Evolutionary conservation across 352 stramenopile genomes (phyloP), one percentile per base, ranked within the genome.

Genomic region (Aphanomyces euteiches): DNA sequence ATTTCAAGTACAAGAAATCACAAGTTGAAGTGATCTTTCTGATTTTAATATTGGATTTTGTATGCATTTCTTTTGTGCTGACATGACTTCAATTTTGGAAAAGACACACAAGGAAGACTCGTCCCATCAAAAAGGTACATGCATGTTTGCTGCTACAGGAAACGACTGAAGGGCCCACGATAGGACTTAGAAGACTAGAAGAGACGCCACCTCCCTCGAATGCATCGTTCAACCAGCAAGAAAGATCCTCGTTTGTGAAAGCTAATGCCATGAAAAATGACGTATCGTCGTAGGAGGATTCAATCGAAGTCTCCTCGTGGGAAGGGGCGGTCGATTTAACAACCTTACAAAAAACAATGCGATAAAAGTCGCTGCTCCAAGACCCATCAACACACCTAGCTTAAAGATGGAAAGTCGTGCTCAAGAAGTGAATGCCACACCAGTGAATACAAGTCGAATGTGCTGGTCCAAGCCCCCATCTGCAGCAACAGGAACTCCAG

Each of bases 321-420:
- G 64, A 8, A 70, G 56, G 21, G 28, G 53, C 5, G 64, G 64
- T 5, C 64, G 64, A 61, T 61, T 61, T 12, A 67, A 56, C 39
- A 67, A 67, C 41, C 36, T n/a, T 12, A 37, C 59, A 41, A 70
- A 70, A 34, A 59, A 47, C 34, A 60, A 70, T 34, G 64, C 64
- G 7, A 37, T 39, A 21, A 70, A 70, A 47, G 73, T 76, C n/a
- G 67, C 78, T 0, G 73, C 81, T 36, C 84, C 84, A 19, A 77
- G 83, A n/a, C 84, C 86, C 1, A 82, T 92, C 70, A 93, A 93
- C 74, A 91, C 86, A 36, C 82, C 82, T 13, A 93, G 84, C 73
- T 69, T 91, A 17, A 85, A 85, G 58, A 80, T 80, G 48, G 83
- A 92, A 59, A 79, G 79, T 65, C 19, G 54, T 37, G 5, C 8